Conservation (phyloP, 1,139 yeast genomes). For the Geotrichum carabidarum region DNA sequence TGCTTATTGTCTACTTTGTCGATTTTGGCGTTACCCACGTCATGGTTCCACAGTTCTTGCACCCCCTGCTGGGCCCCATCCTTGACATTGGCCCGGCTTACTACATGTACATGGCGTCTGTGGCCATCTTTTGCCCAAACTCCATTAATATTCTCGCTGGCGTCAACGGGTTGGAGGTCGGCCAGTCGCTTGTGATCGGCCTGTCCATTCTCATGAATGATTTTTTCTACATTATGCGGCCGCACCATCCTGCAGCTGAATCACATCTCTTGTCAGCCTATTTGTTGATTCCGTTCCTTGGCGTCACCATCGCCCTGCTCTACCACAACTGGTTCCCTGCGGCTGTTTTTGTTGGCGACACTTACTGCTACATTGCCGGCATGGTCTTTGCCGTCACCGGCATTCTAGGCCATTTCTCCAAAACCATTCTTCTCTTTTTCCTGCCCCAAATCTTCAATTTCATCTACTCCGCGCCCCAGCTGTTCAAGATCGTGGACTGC, state of each 20-base stretch:
- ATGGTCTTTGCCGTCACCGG: constrained; percentile 98
- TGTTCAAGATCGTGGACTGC: constrained; percentile 80
- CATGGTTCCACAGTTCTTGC: constrained; percentile 72
- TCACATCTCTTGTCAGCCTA: constrained; percentile 80
- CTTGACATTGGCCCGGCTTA: constrained; percentile 76
- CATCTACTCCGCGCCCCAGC: constrained; percentile 81
- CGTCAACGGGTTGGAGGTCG: constrained; percentile 91
- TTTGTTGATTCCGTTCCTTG: constrained; percentile 77
- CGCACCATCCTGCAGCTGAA: constrained; percentile 63
- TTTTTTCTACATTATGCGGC: constrained; percentile 53
- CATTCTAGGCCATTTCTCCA: constrained; percentile 91
- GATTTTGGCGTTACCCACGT: constrained; percentile 91
- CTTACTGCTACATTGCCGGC: constrained; percentile 95
- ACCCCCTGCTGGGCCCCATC: constrained; percentile 41
- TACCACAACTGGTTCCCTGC: constrained; percentile 90
- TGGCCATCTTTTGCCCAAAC: constrained; percentile 91
- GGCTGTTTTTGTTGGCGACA: constrained; percentile 91
- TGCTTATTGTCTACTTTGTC: constrained; percentile 83
- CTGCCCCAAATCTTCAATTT: constrained; percentile 89
- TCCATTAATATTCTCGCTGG: constrained; percentile 97
- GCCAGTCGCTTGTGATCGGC: constrained; percentile 81
- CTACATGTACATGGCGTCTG: constrained; percentile 83
- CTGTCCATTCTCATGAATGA: constrained; percentile 70
- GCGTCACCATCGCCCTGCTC: constrained; percentile 73
- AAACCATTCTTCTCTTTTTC: constrained; percentile 78